A percentile compares a stretch with the other conserved stretches of the same genome.
Evolutionary conservation across 2,329 filamentous ascomycete genomes (phyloP).

Genomic region (Penicillium concentricum): DNA sequence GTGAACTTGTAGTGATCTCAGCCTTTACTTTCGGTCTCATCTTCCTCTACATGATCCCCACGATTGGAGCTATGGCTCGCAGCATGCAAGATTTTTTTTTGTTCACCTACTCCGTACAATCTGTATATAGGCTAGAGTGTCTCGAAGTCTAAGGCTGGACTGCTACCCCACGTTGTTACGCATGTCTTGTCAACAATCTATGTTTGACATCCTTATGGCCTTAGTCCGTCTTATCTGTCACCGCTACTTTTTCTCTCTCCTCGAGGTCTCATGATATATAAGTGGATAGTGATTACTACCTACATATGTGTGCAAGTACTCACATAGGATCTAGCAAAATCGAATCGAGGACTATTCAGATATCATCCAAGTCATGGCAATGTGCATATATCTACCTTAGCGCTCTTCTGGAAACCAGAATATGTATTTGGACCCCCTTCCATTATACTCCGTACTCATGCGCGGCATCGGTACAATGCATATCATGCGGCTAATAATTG

Average conservation of each 20-base stretch:
- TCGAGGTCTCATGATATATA: not conserved
- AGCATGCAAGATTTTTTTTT: slow-evolving; percentile 1
- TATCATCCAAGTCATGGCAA: not conserved
- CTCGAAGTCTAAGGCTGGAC: not conserved
- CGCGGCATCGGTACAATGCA: not conserved
- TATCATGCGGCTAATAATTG: not conserved
- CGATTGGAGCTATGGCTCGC: slow-evolving; percentile 2
- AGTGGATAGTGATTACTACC: not conserved
- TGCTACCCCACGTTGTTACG: not conserved
- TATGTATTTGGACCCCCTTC: not conserved
- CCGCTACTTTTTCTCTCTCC: not conserved
- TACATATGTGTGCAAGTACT: not conserved
- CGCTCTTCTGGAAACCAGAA: not conserved
- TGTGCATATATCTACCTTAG: not conserved
- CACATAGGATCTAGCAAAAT: not conserved
- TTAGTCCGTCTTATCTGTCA: not conserved
- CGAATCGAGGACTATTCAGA: not conserved
- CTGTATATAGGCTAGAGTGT: not conserved
- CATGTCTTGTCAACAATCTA: not conserved
- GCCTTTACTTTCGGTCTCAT: not conserved
- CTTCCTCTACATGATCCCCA: not conserved
- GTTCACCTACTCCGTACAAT: not conserved
- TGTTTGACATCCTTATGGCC: not conserved
- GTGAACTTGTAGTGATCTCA: not conserved
- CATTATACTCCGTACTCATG: not conserved